A percentile compares a stretch with the other conserved stretches of the same genome.
phyloP scores from a whole-genome alignment of 2,329 filamentous ascomycete genomes.

The Cordyceps tenuipes region DNA sequence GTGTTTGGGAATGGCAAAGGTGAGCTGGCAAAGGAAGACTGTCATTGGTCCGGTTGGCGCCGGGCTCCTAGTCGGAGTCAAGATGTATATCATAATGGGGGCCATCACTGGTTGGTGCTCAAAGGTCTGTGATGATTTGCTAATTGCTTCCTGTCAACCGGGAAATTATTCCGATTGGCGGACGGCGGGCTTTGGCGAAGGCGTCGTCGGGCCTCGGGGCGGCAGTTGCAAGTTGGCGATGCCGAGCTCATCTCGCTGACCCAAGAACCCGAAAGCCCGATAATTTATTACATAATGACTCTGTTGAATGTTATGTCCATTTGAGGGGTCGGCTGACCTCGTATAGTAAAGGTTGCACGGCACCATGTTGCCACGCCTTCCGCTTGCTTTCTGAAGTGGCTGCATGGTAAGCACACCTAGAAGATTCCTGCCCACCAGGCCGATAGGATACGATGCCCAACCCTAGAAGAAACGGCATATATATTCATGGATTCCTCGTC shows the following conservation, averaged over 20 bases:
- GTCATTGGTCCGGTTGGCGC: slow-evolving; percentile 3
- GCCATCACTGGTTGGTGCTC: neutral
- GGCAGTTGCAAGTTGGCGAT: neutral
- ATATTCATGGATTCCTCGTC: too few species aligned
- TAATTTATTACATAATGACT: too few species aligned
- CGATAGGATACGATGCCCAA: too few species aligned
- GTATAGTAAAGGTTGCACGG: neutral
- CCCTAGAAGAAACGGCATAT: too few species aligned
- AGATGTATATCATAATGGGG: neutral
- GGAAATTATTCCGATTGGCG: neutral
- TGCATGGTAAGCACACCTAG: too few species aligned
- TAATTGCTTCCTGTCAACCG: neutral
- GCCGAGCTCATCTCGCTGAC: too few species aligned
- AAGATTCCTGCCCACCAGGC: too few species aligned
- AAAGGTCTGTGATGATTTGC: neutral
- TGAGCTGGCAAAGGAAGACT: neutral
- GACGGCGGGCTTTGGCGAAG: too few species aligned
- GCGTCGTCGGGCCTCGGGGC: too few species aligned
- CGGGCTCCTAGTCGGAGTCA: neutral
- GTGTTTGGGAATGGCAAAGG: slow-evolving; percentile 2
- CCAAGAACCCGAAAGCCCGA: too few species aligned
- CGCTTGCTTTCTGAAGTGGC: neutral
- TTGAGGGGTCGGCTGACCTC: neutral
- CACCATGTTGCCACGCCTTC: neutral
- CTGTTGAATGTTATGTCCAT: too few species aligned